phyloP scores from a whole-genome alignment of 1,284 basidiomycete genomes.

The Neonothopanus nambi region DNA sequence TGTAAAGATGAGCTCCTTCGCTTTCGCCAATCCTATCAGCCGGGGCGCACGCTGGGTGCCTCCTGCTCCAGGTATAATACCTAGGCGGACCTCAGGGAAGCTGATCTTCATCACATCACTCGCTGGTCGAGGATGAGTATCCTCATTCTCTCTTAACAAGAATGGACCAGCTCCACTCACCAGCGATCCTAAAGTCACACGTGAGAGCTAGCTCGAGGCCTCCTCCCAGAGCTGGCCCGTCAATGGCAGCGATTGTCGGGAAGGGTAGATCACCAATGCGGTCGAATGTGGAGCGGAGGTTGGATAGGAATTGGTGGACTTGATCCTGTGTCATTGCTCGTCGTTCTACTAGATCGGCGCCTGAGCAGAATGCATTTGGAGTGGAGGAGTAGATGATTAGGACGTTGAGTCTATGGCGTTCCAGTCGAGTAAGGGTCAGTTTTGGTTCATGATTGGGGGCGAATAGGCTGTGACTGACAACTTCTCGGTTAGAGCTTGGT shows the following conservation, averaged over 20 bases:
- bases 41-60: constrained; percentile 90
- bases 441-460: too few relatives aligned
- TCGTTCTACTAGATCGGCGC: constrained; percentile 88
- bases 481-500: constrained; percentile 9
- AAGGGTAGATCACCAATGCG: constrained; percentile 79
- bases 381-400: constrained; percentile 79
- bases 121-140: constrained; percentile 24
- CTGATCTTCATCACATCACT: constrained; percentile 79
- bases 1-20: constrained; percentile 89
- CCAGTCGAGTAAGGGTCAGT: too few relatives aligned
- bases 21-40: constrained; percentile 77
- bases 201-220: constrained; percentile 86
- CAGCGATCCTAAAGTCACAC: constrained; percentile 87
- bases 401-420: constrained; percentile 65
- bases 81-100: constrained; percentile 81
- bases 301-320: constrained; percentile 78
- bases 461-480: not conserved
- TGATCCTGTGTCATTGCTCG: constrained; percentile 75
- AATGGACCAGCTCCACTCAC: too few relatives aligned
- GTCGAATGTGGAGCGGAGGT: constrained; percentile 72
- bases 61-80: constrained; percentile 95
- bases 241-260: constrained; percentile 90
- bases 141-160: too few relatives aligned
- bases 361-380: constrained; percentile 84
- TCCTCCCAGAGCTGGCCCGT: constrained; percentile 90